Conservation (phyloP, 192 early-diverging fungal genomes). For the Anaeromyces robustus region DNA sequence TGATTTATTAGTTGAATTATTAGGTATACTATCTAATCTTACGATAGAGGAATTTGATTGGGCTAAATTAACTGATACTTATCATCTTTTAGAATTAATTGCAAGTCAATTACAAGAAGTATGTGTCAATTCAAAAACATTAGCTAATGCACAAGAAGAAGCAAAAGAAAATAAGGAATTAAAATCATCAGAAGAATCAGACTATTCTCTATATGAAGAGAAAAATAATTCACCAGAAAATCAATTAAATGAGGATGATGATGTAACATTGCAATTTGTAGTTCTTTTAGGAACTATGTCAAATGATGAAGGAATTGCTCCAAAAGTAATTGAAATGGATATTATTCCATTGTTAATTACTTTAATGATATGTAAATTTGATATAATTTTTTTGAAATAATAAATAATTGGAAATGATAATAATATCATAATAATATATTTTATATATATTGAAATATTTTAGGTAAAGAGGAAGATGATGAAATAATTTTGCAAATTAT, state of each 20-base stretch:
- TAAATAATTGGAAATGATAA: not conserved
- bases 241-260: slow-evolving; percentile 21
- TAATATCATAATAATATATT: not conserved
- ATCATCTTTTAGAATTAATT: slow-evolving; percentile 21
- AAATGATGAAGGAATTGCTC: slow-evolving; percentile 28
- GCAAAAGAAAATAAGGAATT: slow-evolving; percentile 8
- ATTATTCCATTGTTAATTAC: slow-evolving; percentile 23
- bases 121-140: not conserved
- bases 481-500: slow-evolving; percentile 44
- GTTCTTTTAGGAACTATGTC: slow-evolving; percentile 31
- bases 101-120: slow-evolving; percentile 6
- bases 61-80: slow-evolving; percentile 27
- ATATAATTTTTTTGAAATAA: not conserved
- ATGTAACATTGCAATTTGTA: slow-evolving; percentile 26
- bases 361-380: slow-evolving; percentile 15
- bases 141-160: not conserved
- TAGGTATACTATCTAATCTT: slow-evolving; percentile 25
- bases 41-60: slow-evolving; percentile 34
- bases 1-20: slow-evolving; percentile 25
- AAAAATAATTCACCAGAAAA: not conserved
- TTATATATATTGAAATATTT: not conserved
- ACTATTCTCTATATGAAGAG: not conserved
- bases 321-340: slow-evolving; percentile 18
- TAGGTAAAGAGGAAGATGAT: slow-evolving; percentile 44
- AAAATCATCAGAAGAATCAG: not conserved